Base-by-base conservation (phyloP, 106 monocot species). In the Acorus calamus region DNA sequence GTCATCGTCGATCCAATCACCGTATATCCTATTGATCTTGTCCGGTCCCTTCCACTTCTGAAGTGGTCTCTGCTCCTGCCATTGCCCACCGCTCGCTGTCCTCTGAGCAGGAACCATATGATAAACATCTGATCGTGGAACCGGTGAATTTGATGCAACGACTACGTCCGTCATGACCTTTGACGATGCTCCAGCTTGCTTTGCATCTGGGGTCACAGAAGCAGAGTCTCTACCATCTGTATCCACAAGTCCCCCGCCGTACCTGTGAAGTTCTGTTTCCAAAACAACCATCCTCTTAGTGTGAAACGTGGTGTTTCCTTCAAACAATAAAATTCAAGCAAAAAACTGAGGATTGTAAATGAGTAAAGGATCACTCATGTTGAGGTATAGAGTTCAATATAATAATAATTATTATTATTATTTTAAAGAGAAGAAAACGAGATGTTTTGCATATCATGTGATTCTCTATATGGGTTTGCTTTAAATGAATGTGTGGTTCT, bases 21-120 rank as follows among this genome's bases (percentile, higher is more conserved):
- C 98, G 57, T 98, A 98, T 49, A 98, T 92, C 48, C 76, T 74
- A 66, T 85, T 98, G 62, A 98, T 98, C 75, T 86, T 88, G 56
- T 83, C 81, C 4, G 96, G 96, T 1, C 96, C 96, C 68, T 85
- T 87, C 91, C 91, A 98, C 58, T 84, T 86, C 72, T 85, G 83
- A 53, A 77, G 56, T 7, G 83, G 64, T 56, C 92, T 83, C 55
- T 83, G 91, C 1, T 70, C 74, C 14, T 83, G 82, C 70, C 85
- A 87, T 59, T 73, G 87, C 47, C 55, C 71, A 7, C 70, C 68
- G 45, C 67, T 51, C 3, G 74, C 9, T 50, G 85, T 69, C 62
- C 90, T 84, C 66, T 89, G 94, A 4, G 78, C 47, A 69, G 86
- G 72, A 66, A 74, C 68, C 3, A 80, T 65, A 66, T 89, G 93